phyloP scores from a whole-genome alignment of 2,329 filamentous ascomycete genomes.

The Aschersonia sp. region DNA sequence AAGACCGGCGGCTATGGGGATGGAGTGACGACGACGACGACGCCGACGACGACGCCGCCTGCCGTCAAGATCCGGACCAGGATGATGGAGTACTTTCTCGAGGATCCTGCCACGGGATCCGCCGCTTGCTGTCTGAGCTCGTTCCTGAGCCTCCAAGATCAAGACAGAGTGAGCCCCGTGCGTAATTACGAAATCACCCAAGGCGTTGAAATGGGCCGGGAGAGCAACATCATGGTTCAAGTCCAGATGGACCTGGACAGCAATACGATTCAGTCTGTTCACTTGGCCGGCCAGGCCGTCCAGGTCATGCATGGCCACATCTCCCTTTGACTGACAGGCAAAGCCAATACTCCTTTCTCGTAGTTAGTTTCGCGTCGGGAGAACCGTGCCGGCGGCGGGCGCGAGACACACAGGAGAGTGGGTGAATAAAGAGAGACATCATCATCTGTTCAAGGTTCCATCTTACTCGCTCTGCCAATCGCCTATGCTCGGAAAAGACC shows the following conservation, averaged over 20 bases:
- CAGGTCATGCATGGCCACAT: conserved; percentile 20
- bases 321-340: conserved; percentile 8
- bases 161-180: conserved; percentile 13
- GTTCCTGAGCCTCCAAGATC: conserved; percentile 34
- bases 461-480: too few species aligned
- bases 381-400: too few species aligned
- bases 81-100: conserved; percentile 38
- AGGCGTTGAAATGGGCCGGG: conserved; percentile 53
- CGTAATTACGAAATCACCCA: conserved; percentile 40
- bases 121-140: conserved; percentile 42
- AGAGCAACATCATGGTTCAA: conserved; percentile 35
- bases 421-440: too few species aligned
- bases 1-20: conserved; percentile 8
- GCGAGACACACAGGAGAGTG: too few species aligned
- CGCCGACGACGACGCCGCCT: conserved; percentile 1
- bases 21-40: conserved; percentile 2
- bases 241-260: conserved; percentile 14
- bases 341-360: neutral
- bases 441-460: too few species aligned
- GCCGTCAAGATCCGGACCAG: conserved; percentile 35
- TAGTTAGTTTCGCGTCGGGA: too few species aligned
- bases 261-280: conserved; percentile 13
- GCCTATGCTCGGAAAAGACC: neutral
- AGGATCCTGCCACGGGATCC: conserved; percentile 50
- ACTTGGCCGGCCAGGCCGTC: conserved; percentile 18